Base-by-base conservation (phyloP, 116 monocot species). In the Zostera marina region DNA sequence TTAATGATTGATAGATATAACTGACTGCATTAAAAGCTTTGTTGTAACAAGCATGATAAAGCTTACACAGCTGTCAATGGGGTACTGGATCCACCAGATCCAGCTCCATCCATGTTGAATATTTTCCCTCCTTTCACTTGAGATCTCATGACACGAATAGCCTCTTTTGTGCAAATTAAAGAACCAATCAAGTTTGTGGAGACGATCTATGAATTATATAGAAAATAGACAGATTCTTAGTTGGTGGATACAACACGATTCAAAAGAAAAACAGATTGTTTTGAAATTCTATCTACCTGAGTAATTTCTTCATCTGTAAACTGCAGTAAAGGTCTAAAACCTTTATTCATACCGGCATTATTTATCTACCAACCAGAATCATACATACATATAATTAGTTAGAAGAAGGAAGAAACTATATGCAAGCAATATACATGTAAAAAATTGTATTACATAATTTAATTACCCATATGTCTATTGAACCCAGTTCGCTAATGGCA, bases 101-200 rank as follows among this genome's bases (percentile, higher is more conserved):
- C 94, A 26, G 88, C 88, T 56, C 94, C 94, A 77, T 94, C 94
- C 94, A 94, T 94, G 68, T 94, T 94, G 63, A 94, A 94, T 65
- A 94, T 74, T 61, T 88, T 85, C 6, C 94, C 88, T 8, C 88
- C 88, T 62, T 94, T 88, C 17, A 56, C 68, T 62, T 88, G 91
- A 54, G 72, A 62, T 47, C 17, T 55, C 88, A 94, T 88, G 42
- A 82, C 58, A 54, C 62, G 76, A 77, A 94, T 85, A 41, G 94
- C 88, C 79, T 94, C 88, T 80, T 68, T 84, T 68, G 94, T 94
- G 77, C 94, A 94, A 44, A 94, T 75, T 47, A 94, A 25, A 22
- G 94, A 94, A 54, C 94, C 94, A 41, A 94, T 85, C 72, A 94
- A 74, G 62, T 94, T 94, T 59, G 94, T 88, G 6, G 75, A 81